Percentiles rank a stretch among this genome's conserved stretches.
Conservation (phyloP, 208 protist genomes). For the Naegleria fowleri region DNA sequence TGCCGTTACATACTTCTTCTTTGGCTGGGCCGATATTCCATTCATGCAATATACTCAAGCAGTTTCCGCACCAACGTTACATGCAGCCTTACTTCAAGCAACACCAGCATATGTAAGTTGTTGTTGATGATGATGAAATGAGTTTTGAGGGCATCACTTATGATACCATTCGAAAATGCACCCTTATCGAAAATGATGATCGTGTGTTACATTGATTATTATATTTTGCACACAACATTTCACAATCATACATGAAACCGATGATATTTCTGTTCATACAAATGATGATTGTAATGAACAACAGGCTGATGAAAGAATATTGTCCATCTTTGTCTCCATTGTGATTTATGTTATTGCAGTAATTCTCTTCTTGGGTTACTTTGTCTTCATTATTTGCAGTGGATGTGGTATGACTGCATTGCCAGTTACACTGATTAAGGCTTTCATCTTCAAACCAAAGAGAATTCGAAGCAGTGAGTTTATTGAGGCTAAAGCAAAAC, state of each 20-base stretch:
- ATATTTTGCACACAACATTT: too few relatives aligned
- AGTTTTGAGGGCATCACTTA: too few relatives aligned
- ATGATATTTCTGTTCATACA: too few relatives aligned
- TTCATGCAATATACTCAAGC: background rate
- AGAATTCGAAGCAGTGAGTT: constrained; percentile 49
- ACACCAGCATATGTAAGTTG: background rate
- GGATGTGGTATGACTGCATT: constrained; percentile 55
- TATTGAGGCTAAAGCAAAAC: constrained; percentile 37
- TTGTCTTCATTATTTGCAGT: constrained; percentile 55
- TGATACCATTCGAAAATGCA: too few relatives aligned
- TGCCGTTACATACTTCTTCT: background rate
- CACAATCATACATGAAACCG: too few relatives aligned
- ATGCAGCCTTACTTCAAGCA: background rate
- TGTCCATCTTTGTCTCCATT: constrained; percentile 19
- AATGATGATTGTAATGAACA: too few relatives aligned
- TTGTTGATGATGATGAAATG: background rate
- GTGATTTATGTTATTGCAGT: constrained; percentile 34
- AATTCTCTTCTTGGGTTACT: constrained; percentile 2
- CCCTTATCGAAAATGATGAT: too few relatives aligned
- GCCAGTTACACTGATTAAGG: constrained; percentile 54
- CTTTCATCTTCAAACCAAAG: constrained; percentile 45
- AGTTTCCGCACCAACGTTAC: background rate
- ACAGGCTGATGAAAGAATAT: background rate
- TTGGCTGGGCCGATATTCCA: background rate
- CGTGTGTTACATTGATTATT: too few relatives aligned